These are phyloP conservation scores for Colletotrichum paranaense DNA, from an alignment of 2,329 filamentous ascomycete species.

Conservation along the genomic window DNA sequence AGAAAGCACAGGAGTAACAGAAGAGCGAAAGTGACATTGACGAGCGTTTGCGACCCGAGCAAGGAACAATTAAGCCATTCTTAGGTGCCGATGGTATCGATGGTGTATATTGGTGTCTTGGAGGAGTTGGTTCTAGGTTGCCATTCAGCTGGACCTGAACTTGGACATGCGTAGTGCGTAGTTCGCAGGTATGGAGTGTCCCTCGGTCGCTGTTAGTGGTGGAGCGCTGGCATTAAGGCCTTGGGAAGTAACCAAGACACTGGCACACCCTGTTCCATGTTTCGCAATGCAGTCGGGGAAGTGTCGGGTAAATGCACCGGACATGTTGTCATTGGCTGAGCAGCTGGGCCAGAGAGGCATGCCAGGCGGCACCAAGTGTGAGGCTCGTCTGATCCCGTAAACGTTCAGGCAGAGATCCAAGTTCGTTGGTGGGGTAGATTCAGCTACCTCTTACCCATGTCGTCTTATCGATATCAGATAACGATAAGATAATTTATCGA, in stretches of 20 bases:
- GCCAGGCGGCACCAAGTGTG: slow-evolving; percentile 22
- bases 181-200: slow-evolving; percentile 25
- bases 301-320: slow-evolving; percentile 31
- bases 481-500: slow-evolving; percentile 20
- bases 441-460: background rate
- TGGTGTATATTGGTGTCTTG: slow-evolving; percentile 25
- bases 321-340: slow-evolving; percentile 8
- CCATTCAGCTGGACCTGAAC: slow-evolving; percentile 29
- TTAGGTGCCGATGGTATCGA: slow-evolving; percentile 9
- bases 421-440: slow-evolving; percentile 18
- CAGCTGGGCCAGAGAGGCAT: too few species aligned
- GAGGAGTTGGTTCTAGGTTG: slow-evolving; percentile 30
- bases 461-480: slow-evolving; percentile 37
- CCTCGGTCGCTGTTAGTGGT: slow-evolving; percentile 33
- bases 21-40: slow-evolving; percentile 25
- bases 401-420: slow-evolving; percentile 7
- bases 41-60: slow-evolving; percentile 26
- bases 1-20: slow-evolving; percentile 1
- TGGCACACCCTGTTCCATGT: slow-evolving; percentile 33
- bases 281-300: slow-evolving; percentile 35
- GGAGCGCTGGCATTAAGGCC: slow-evolving; percentile 32
- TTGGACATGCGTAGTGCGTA: slow-evolving; percentile 13
- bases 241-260: slow-evolving; percentile 31
- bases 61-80: slow-evolving; percentile 31
- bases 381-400: background rate